Base-by-base conservation (phyloP, 306 rosid genomes). In the Castanospermum australe region DNA sequence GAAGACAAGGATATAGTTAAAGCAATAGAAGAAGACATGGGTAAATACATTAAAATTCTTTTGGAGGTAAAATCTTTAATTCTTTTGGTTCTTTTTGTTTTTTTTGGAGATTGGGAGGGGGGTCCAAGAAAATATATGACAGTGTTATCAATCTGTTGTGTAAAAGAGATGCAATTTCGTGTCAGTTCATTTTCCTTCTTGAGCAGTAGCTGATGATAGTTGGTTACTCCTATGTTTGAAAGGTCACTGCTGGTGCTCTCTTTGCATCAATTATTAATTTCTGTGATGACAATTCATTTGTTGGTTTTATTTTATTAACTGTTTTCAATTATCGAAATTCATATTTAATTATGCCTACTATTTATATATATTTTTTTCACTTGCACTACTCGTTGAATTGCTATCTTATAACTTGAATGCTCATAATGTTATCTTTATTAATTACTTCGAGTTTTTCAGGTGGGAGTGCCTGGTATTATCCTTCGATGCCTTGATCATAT, bases 11-110 rank as follows among this genome's bases (percentile, higher is more conserved):
- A 90, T 72, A 82, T 89, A 79, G 84, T 91, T 80, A 92, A 90
- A 86, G 92, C 91, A 64, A 92, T 94, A 36, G 97, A 89, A 85
- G 99, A 91, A 61, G 97, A 94, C 83, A 73, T 94, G 90, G 91
- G 90, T 42, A 91, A 92, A 78, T 92, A 91, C 84, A 90, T 88
- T 38, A 91, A 92, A 84, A 84, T 88, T 75, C 88, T 94, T 69
- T 55, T 81, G 78, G 97, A 94, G 97, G 99, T 95, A 81, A 67
- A 90, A 41, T 73, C 76, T 47, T 20, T 75, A 44, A 10, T 71
- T 81, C 25, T 44, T 61, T 44, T 57, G 30, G 66, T 73, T 71
- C 9, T 45, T 36, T 61, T 42, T 33, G 1, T 28, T 1, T 28
- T 28, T 28, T 28, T 1, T 30, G 70, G 52, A 17, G 79, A 13